phyloP scores from a whole-genome alignment of 495 filamentous ascomycete species.

The Zalerion maritima region DNA sequence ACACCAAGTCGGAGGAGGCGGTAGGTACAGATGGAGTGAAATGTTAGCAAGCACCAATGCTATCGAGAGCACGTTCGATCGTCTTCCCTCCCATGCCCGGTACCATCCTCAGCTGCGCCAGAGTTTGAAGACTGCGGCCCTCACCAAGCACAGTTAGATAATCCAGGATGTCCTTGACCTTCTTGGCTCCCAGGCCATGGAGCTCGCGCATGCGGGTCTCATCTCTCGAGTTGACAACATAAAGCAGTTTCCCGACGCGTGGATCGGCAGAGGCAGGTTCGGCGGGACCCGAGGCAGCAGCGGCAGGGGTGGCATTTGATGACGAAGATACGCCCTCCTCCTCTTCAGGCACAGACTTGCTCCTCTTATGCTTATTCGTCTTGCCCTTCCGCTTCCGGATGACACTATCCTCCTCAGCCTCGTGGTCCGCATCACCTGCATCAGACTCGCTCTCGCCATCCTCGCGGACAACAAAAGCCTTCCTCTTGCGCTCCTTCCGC shows the following conservation, averaged over 20 bases:
- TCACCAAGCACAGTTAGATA: slow-evolving; percentile 32
- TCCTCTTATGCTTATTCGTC: slow-evolving; percentile 5
- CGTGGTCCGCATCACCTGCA: slow-evolving; percentile 21
- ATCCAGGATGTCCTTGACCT: slow-evolving; percentile 47
- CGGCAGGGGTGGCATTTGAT: too few species aligned
- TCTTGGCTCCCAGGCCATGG: slow-evolving; percentile 54
- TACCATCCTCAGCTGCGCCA: slow-evolving; percentile 37
- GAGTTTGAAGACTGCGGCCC: slow-evolving; percentile 21
- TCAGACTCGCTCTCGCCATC: slow-evolving; percentile 16
- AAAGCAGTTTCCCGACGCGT: slow-evolving; percentile 53
- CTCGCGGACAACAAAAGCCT: slow-evolving; percentile 7
- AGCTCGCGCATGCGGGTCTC: slow-evolving; percentile 53
- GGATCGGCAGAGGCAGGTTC: slow-evolving; percentile 30
- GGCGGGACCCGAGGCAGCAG: too few species aligned
- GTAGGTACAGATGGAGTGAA: too few species aligned
- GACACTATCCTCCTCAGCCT: slow-evolving; percentile 9
- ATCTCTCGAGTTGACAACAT: slow-evolving; percentile 78
- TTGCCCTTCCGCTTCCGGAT: slow-evolving; percentile 8
- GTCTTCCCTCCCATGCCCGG: slow-evolving; percentile 45
- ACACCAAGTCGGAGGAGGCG: too few species aligned
- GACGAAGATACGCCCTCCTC: too few species aligned
- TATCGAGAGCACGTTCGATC: slow-evolving; percentile 37
- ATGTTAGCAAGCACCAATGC: too few species aligned
- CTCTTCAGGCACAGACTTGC: neutral
- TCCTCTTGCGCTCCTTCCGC: slow-evolving; percentile 6